Conservation (phyloP, 495 filamentous ascomycete species). For the Xylaria cubensis region DNA sequence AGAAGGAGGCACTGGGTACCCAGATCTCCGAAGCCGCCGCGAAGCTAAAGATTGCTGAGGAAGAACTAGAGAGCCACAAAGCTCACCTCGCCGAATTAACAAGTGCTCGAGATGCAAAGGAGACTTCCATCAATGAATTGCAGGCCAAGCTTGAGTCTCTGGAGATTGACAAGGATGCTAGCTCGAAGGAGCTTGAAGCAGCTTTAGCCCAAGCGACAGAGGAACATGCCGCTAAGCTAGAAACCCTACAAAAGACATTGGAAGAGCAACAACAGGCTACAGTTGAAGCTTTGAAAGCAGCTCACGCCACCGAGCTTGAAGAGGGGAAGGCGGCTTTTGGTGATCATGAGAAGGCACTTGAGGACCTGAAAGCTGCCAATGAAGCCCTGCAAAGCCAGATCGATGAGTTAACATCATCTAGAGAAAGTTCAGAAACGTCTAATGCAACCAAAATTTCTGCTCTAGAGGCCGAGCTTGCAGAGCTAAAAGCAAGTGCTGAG, state of each 20-base stretch:
- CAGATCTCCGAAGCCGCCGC: conserved; percentile 51
- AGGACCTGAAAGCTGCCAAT: conserved; percentile 51
- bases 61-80: conserved; percentile 47
- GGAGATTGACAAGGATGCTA: conserved; percentile 47
- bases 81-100: conserved; percentile 44
- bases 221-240: conserved; percentile 50
- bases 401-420: conserved; percentile 47
- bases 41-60: conserved; percentile 51
- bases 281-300: conserved; percentile 48
- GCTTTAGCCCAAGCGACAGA: conserved; percentile 41
- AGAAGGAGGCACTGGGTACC: conserved; percentile 49
- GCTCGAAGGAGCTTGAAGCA: conserved; percentile 44
- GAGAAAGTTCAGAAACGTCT: conserved; percentile 33
- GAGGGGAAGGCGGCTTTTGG: conserved; percentile 41
- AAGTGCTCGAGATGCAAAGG: conserved; percentile 45
- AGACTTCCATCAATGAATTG: conserved; percentile 48
- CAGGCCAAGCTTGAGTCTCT: conserved; percentile 50
- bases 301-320: conserved; percentile 50
- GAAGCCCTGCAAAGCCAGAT: conserved; percentile 53
- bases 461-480: conserved; percentile 50
- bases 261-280: conserved; percentile 50
- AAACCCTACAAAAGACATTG: conserved; percentile 48
- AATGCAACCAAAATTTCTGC: conserved; percentile 44
- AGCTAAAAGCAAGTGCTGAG: conserved; percentile 47
- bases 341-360: conserved; percentile 46